Evolutionary conservation across 148 eudicot species (phyloP).

Genomic region (Bassia scoparia): DNA sequence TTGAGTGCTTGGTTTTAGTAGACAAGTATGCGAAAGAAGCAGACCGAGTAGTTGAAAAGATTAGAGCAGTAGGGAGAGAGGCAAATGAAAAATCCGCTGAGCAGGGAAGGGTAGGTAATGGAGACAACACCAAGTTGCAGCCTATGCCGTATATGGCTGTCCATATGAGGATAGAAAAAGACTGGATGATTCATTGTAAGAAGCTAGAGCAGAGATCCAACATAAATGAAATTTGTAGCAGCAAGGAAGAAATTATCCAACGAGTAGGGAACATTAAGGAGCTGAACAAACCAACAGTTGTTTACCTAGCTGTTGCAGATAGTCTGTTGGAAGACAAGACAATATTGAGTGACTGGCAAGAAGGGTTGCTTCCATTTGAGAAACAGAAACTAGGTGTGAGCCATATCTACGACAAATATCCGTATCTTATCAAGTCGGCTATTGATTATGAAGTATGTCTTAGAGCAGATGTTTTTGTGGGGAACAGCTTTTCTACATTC

Average conservation of each 20-base stretch:
- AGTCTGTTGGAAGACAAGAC: slow-evolving; percentile 70
- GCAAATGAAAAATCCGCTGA: slow-evolving; percentile 8
- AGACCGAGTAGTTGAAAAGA: slow-evolving; percentile 61
- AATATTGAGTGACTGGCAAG: slow-evolving; percentile 63
- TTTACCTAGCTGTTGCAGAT: slow-evolving; percentile 91
- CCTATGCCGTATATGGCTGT: slow-evolving; percentile 68
- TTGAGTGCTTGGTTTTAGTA: slow-evolving; percentile 76
- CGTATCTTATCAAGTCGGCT: slow-evolving; percentile 85
- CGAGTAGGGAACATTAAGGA: slow-evolving; percentile 69
- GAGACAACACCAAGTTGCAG: slow-evolving; percentile 10
- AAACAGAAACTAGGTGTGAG: slow-evolving; percentile 71
- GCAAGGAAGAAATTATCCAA: slow-evolving; percentile 71
- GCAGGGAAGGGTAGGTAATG: slow-evolving; percentile 1
- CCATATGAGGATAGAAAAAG: slow-evolving; percentile 95
- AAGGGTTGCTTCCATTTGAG: slow-evolving; percentile 72
- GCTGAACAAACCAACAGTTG: slow-evolving; percentile 44
- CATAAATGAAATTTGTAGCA: slow-evolving; percentile 69
- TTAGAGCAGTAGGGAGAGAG: slow-evolving; percentile 49
- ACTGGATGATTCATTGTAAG: slow-evolving; percentile 98
- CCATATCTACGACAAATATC: slow-evolving; percentile 59
- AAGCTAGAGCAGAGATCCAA: slow-evolving; percentile 67
- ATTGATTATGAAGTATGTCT: slow-evolving; percentile 92
- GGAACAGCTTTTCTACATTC: slow-evolving; percentile 93
- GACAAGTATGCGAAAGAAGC: slow-evolving; percentile 76
- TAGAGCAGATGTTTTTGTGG: slow-evolving; percentile 80